Conservation (phyloP, 371 early-diverging fungal genomes). For the Haplosporangium sp. region DNA sequence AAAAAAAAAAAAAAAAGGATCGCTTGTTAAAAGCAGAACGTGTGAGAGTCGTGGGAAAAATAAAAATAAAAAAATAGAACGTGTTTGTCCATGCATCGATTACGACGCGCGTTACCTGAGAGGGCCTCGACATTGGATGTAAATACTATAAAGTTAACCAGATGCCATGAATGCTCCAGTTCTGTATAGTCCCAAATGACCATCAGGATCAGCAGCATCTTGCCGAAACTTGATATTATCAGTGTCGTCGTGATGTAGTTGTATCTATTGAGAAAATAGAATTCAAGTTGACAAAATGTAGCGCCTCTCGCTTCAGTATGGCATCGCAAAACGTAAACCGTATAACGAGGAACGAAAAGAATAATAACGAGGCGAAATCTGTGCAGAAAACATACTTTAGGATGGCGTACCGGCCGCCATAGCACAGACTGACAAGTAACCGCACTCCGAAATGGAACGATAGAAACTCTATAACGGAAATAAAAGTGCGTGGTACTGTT, state of each 20-base stretch:
- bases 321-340: background rate
- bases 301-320: too few species aligned
- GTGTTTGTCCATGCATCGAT: background rate
- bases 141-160: conserved; percentile 80
- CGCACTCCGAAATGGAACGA: conserved; percentile 53
- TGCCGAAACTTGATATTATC: conserved; percentile 90
- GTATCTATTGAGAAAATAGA: conserved; percentile 54
- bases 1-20: background rate
- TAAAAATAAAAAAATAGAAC: background rate
- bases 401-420: conserved; percentile 53
- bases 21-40: background rate
- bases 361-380: background rate
- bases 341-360: background rate
- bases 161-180: conserved; percentile 83
- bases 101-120: conserved; percentile 63
- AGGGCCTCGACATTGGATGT: conserved; percentile 90
- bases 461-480: conserved; percentile 33
- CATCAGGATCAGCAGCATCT: conserved; percentile 89
- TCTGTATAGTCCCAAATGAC: conserved; percentile 95
- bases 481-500: too few species aligned
- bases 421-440: conserved; percentile 44
- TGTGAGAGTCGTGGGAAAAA: background rate
- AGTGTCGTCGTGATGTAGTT: conserved; percentile 81
- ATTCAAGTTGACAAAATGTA: background rate
- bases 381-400: conserved; percentile 29